These are phyloP conservation scores for Casuarina cunninghamiana DNA, from an alignment of 306 rosid species.

Conservation along the genomic window DNA sequence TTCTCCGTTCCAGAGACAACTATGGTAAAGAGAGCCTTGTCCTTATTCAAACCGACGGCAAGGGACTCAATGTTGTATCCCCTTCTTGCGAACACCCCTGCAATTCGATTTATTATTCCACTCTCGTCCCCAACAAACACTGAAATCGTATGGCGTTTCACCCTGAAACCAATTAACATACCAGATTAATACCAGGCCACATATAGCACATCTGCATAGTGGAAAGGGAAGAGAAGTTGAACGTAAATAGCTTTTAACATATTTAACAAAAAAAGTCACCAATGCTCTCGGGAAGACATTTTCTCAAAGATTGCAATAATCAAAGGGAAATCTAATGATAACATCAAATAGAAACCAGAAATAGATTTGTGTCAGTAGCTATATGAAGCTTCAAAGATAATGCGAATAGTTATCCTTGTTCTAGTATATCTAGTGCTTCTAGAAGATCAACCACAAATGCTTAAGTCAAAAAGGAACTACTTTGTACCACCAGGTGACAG, in stretches of 20 bases:
- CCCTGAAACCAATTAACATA: conserved; percentile 37
- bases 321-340: background rate
- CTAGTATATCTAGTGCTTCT: background rate
- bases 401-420: background rate
- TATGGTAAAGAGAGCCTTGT: conserved; percentile 64
- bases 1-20: conserved; percentile 57
- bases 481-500: background rate
- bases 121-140: conserved; percentile 73
- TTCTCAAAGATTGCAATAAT: background rate
- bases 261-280: background rate
- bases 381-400: background rate
- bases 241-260: background rate
- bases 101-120: conserved; percentile 67
- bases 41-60: conserved; percentile 63
- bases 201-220: background rate
- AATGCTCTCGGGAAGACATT: too few relatives aligned
- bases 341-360: background rate
- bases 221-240: background rate
- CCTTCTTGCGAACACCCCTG: conserved; percentile 65
- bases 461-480: background rate
- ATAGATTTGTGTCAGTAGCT: background rate
- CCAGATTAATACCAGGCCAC: background rate
- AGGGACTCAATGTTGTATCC: conserved; percentile 70
- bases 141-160: conserved; percentile 55
- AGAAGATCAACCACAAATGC: background rate